Evolutionary conservation across 2,329 filamentous ascomycete species (phyloP), one percentile per base, ranked within the genome.

Genomic region (Diplodia seriata): DNA sequence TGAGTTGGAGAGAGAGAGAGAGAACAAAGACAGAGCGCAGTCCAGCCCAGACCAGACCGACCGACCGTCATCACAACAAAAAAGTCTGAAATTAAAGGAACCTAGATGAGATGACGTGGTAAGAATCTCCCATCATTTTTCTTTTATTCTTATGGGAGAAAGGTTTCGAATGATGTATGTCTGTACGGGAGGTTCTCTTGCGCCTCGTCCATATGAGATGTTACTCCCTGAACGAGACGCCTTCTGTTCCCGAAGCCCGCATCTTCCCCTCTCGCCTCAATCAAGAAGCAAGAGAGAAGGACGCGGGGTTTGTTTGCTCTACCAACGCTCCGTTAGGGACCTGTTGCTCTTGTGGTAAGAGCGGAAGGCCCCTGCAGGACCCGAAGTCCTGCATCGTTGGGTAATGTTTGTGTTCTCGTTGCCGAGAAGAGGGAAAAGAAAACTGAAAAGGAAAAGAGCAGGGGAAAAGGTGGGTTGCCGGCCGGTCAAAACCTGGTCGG

Each of bases 311-410:
- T 33, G 29, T 6, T 71, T 78, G 70, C 70, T 82, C 71, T 82
- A 71, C 80, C 80, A 82, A 80, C 81, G 80, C 80, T 82, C 80
- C 80, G 80, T 82, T 82, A 80, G 79, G 77, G 76, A 75, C 74
- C 71, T 20, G 72, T 75, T 77, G 75, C 73, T 74, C 54, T 47
- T 72, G 73, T 71, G 69, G 71, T 66, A 69, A 72, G 75, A 57
- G n/a, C 40, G 31, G 75, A 73, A 59, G 73, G 76, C 77, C 77
- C 77, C 78, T 80, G 76, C 79, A 79, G 77, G 74, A 75, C 79
- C 78, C 74, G 74, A 77, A 72, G 76, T 79, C 74, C 77, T 79
- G 76, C 81, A 77, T 78, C 80, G 80, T 77, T 82, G 80, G 79
- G 75, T 67, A 38, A 8, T 57, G 23, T 67, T 36, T n/a, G n/a